Evolutionary conservation across 345 rosid species (phyloP).

Genomic region (Brassica nigra): DNA sequence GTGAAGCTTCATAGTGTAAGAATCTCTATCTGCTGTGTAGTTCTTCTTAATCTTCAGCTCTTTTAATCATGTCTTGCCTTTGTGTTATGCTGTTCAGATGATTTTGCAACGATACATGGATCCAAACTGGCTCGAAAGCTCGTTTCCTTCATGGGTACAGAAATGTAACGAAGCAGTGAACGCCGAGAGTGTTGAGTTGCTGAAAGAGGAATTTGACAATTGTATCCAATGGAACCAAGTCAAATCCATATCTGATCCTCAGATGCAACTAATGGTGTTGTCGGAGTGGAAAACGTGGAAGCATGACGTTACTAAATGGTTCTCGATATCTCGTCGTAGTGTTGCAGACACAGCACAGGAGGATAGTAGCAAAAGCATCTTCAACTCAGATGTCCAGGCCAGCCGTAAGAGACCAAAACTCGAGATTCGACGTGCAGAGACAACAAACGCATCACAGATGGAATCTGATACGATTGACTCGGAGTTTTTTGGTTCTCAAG

Average conservation of each 20-base stretch:
- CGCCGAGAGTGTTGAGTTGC: slow-evolving; percentile 83
- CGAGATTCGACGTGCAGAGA: slow-evolving; percentile 72
- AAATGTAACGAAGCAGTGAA: slow-evolving; percentile 65
- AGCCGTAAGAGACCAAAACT: slow-evolving; percentile 86
- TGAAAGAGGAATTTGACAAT: slow-evolving; percentile 86
- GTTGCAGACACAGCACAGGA: slow-evolving; percentile 49
- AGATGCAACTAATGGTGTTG: slow-evolving; percentile 63
- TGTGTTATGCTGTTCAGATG: slow-evolving; percentile 60
- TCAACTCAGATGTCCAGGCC: slow-evolving; percentile 53
- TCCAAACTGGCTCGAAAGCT: slow-evolving; percentile 64
- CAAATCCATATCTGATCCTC: slow-evolving; percentile 64
- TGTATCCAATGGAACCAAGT: slow-evolving; percentile 83
- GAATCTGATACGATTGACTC: slow-evolving; percentile 59
- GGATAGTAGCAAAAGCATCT: slow-evolving; percentile 42
- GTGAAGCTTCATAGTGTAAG: slow-evolving; percentile 82
- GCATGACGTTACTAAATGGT: slow-evolving; percentile 85
- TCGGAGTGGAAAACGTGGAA: slow-evolving; percentile 99
- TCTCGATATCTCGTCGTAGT: slow-evolving; percentile 58
- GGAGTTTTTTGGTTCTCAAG: slow-evolving; percentile 56
- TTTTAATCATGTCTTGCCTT: neutral
- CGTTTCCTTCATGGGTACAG: slow-evolving; percentile 66
- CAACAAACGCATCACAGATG: slow-evolving; percentile 38
- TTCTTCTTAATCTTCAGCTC: too few species aligned
- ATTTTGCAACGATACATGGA: slow-evolving; percentile 63
- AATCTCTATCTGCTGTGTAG: slow-evolving; percentile 3